phyloP scores from a whole-genome alignment of 495 filamentous ascomycete species.

The Trichoderma asperelloides region DNA sequence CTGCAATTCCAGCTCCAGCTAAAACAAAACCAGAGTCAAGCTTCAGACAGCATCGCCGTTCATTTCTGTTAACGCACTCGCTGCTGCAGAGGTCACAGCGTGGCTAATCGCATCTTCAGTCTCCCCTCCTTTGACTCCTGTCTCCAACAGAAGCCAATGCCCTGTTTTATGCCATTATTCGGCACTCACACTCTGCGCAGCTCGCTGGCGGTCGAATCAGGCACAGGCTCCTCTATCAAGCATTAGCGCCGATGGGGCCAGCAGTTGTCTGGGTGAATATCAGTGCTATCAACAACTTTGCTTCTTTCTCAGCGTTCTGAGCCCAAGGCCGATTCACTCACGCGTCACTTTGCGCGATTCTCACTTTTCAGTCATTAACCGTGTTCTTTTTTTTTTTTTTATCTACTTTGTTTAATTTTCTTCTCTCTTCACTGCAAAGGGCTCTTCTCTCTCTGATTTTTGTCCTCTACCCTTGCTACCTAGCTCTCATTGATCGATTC shows the following conservation, averaged over 20 bases:
- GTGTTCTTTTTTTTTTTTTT: background rate
- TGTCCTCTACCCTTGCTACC: background rate
- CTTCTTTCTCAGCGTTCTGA: background rate
- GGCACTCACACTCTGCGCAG: background rate
- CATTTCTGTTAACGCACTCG: background rate
- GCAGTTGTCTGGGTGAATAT: constrained; percentile 1
- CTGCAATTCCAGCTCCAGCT: background rate
- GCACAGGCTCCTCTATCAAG: background rate
- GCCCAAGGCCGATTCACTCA: background rate
- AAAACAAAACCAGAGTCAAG: background rate
- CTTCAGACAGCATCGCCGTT: background rate
- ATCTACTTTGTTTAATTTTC: background rate
- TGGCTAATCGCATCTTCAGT: background rate
- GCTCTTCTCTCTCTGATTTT: background rate
- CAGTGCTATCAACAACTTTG: background rate
- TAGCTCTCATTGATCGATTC: background rate
- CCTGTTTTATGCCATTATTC: background rate
- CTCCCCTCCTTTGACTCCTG: background rate
- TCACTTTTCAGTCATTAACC: background rate
- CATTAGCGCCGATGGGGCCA: background rate
- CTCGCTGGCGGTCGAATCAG: background rate
- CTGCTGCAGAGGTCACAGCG: background rate
- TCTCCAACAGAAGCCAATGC: background rate
- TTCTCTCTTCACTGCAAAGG: background rate
- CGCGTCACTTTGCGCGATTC: background rate